phyloP scores from a whole-genome alignment of 1,139 yeast species.

The Kurtzmaniella natalensis region DNA sequence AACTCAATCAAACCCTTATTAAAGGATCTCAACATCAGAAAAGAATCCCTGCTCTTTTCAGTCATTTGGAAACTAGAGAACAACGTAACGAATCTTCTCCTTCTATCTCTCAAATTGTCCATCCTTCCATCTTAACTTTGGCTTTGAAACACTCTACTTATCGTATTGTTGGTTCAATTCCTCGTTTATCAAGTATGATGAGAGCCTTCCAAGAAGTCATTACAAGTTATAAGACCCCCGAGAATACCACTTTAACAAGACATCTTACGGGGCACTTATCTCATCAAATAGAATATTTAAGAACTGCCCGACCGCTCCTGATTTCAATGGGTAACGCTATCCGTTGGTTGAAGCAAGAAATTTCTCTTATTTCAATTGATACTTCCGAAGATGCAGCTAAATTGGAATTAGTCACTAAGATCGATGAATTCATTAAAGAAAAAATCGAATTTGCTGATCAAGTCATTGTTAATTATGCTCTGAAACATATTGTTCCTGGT shows the following conservation, averaged over 20 bases:
- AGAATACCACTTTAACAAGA: conserved; percentile 79
- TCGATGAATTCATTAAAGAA: conserved; percentile 80
- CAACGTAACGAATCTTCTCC: conserved; percentile 69
- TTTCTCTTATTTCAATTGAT: conserved; percentile 72
- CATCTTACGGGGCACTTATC: conserved; percentile 84
- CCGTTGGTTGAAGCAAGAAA: conserved; percentile 94
- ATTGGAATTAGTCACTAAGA: conserved; percentile 55
- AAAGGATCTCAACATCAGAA: conserved; percentile 34
- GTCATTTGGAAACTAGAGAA: conserved; percentile 82
- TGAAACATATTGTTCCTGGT: conserved; percentile 70
- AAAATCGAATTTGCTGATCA: conserved; percentile 80
- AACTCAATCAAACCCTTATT: conserved; percentile 49
- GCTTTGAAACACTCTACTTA: conserved; percentile 81
- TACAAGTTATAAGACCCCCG: conserved; percentile 77
- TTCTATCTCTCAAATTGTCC: conserved; percentile 66
- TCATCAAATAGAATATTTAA: conserved; percentile 91
- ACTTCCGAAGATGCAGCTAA: conserved; percentile 73
- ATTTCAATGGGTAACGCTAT: conserved; percentile 98
- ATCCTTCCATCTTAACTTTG: conserved; percentile 77
- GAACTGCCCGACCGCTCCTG: conserved; percentile 86
- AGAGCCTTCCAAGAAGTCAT: conserved; percentile 81
- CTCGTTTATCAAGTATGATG: conserved; percentile 82
- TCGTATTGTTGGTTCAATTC: conserved; percentile 83
- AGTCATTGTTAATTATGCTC: conserved; percentile 79
- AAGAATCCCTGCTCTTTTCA: conserved; percentile 64